These are phyloP conservation scores for Thielaviopsis euricoi DNA, from an alignment of 2,329 filamentous ascomycete species.

Conservation along the genomic window DNA sequence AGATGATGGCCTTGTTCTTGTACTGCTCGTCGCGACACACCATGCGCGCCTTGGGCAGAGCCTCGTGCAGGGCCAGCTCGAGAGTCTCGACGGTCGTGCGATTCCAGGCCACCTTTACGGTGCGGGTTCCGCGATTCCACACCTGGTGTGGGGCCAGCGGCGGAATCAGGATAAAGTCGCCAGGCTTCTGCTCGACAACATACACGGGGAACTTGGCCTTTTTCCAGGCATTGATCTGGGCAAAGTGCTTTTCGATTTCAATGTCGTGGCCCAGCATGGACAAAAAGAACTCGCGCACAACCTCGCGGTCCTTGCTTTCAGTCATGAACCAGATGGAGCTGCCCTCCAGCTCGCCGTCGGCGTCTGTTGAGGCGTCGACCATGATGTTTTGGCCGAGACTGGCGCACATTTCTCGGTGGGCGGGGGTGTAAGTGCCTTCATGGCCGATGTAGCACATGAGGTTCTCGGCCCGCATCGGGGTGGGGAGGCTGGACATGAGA, in stretches of 20 bases:
- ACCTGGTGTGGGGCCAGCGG: conserved; percentile 92
- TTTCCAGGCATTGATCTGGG: conserved; percentile 89
- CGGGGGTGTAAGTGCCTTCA: conserved; percentile 90
- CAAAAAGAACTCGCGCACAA: conserved; percentile 85
- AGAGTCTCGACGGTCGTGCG: conserved; percentile 84
- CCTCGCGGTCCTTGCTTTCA: conserved; percentile 75
- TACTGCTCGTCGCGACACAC: conserved; percentile 97
- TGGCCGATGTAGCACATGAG: conserved; percentile 98
- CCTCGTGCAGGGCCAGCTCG: conserved; percentile 70
- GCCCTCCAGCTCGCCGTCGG: conserved; percentile 62
- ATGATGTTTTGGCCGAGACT: conserved; percentile 95
- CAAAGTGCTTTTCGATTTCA: conserved; percentile 93
- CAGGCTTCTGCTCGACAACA: conserved; percentile 74
- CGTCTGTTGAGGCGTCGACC: conserved; percentile 66
- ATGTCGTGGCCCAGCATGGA: conserved; percentile 91
- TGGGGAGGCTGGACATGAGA: conserved; percentile 81
- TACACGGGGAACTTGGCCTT: conserved; percentile 87
- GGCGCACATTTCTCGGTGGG: conserved; percentile 95
- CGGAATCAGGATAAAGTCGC: conserved; percentile 87
- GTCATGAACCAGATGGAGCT: conserved; percentile 99
- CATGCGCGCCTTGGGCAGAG: conserved; percentile 71
- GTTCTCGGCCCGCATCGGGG: conserved; percentile 82
- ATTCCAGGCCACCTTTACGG: conserved; percentile 98
- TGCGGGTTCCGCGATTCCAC: conserved; percentile 91
- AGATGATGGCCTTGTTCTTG: conserved; percentile 94